Evolutionary conservation across 202 grass and related monocot genomes (phyloP).

Genomic region (Miscanthus sacchariflorus): DNA sequence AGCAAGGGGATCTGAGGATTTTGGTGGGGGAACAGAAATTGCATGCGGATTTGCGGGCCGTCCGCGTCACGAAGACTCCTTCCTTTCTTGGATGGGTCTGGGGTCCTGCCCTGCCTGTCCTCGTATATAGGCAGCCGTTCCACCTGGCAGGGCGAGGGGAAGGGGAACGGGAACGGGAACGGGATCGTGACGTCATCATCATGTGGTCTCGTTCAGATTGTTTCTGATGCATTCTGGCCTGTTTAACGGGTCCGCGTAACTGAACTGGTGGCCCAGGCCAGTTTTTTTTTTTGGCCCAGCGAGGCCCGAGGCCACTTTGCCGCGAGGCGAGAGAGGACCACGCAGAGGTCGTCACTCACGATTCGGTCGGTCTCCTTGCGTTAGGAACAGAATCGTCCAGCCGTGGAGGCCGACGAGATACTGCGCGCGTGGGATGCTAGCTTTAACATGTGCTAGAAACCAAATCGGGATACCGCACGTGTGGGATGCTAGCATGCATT

Average conservation of each 20-base stretch:
- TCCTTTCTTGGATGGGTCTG: not conserved
- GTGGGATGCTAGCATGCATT: not conserved
- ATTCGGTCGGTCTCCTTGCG: too few species aligned
- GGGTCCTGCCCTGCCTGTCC: not conserved
- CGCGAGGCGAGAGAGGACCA: too few species aligned
- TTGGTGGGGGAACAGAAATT: not conserved
- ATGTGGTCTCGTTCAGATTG: not conserved
- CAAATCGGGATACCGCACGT: too few species aligned
- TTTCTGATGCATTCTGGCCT: not conserved
- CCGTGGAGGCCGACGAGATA: not conserved
- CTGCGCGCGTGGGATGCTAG: too few species aligned
- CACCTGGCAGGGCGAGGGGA: conserved; percentile 1
- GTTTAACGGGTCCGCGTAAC: not conserved
- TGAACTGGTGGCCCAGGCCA: not conserved
- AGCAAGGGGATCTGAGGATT: not conserved
- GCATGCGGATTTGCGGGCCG: not conserved
- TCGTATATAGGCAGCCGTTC: not conserved
- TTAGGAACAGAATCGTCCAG: not conserved
- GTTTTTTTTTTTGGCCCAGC: too few species aligned
- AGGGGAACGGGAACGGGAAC: not conserved
- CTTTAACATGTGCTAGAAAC: too few species aligned
- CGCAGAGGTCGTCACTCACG: too few species aligned
- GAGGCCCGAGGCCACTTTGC: too few species aligned
- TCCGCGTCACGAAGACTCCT: not conserved
- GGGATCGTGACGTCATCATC: conserved; percentile 1